Percentiles rank a stretch among this genome's conserved stretches.
Evolutionary conservation across 2,329 filamentous ascomycete genomes (phyloP).

Genomic region (Elsinoe fawcettii): DNA sequence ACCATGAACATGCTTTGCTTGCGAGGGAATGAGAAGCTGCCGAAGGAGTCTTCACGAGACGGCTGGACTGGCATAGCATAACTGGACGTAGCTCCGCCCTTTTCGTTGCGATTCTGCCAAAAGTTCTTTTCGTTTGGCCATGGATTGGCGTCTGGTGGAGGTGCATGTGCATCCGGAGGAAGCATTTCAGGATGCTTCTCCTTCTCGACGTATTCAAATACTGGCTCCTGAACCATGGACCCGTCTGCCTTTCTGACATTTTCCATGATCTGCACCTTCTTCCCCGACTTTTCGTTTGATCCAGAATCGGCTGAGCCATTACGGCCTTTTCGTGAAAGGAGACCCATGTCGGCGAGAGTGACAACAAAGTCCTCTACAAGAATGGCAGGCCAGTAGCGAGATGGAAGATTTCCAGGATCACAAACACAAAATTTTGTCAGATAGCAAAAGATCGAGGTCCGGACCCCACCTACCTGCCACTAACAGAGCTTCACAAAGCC

Average conservation of each 20-base stretch:
- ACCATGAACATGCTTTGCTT: constrained; percentile 13
- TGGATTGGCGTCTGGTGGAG: constrained; percentile 5
- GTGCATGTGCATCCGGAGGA: not conserved
- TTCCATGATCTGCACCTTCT: constrained; percentile 6
- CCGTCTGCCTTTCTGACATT: constrained; percentile 12
- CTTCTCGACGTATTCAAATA: constrained; percentile 2
- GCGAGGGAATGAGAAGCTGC: constrained; percentile 3
- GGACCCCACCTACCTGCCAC: constrained; percentile 2
- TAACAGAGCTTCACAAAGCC: not conserved
- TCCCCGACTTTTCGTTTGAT: constrained; percentile 4
- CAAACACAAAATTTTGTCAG: not conserved
- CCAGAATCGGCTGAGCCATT: constrained; percentile 12
- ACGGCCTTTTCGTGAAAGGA: constrained; percentile 2
- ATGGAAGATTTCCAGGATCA: not conserved
- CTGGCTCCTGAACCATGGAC: constrained; percentile 2
- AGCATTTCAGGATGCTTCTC: not conserved
- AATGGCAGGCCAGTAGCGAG: not conserved
- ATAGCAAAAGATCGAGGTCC: not conserved
- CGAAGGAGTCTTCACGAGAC: constrained; percentile 7
- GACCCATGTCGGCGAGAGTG: constrained; percentile 3
- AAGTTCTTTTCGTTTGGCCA: constrained; percentile 10
- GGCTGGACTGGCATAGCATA: constrained; percentile 2
- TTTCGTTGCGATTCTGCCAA: constrained; percentile 5
- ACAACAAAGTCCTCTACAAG: not conserved
- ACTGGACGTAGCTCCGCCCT: not conserved